Base-by-base conservation (phyloP, 192 early-diverging fungal species). In the Backusella liffmaniae region DNA sequence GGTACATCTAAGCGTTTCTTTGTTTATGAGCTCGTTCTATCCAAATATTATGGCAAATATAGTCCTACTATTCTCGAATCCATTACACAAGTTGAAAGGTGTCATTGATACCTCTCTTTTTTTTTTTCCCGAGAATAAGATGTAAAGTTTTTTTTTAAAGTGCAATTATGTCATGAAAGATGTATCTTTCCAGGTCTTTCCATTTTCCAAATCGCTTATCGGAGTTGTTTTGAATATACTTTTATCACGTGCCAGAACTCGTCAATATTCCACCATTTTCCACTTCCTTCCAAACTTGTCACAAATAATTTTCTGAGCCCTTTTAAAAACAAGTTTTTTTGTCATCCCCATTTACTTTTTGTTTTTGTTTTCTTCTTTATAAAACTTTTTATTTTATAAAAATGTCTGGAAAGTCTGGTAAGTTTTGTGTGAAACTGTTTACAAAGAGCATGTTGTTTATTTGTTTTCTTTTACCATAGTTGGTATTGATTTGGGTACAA, bases 401-500 rank as follows among this genome's bases (percentile, higher is more conserved):
- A 29, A 73, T 78, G 77, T 68, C 77, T 78, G 72, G 76, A 78
- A 78, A 78, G 73, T 59, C 77, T 78, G 72, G 77, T 78, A 78
- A 74, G 74, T 76, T 35, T 35, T 10, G 10, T 35, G 53, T 7
- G 12, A 7, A 36, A 53, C 3, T 34, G 35, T 13, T 35, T 34
- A 9, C 8, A 70, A 71, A 3, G 29, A 39, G 36, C 29, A 12
- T 15, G 3, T 21, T 59, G 51, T 35, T 44, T 62, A 72, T 42
- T 42, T 21, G 41, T 41, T 46, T 72, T 72, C 16, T 29, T 77
- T 67, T 67, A 16, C 49, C 37, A 69, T 41, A 77, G 77, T 78
- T 78, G 80, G 80, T 81, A 81, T 81, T 76, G 80, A 81, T 81
- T 81, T 81, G 80, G 80, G 80, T 77, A 81, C 75, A 71, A 81